Base-by-base conservation (phyloP, 306 rosid species). In the Lathyrus oleraceus region DNA sequence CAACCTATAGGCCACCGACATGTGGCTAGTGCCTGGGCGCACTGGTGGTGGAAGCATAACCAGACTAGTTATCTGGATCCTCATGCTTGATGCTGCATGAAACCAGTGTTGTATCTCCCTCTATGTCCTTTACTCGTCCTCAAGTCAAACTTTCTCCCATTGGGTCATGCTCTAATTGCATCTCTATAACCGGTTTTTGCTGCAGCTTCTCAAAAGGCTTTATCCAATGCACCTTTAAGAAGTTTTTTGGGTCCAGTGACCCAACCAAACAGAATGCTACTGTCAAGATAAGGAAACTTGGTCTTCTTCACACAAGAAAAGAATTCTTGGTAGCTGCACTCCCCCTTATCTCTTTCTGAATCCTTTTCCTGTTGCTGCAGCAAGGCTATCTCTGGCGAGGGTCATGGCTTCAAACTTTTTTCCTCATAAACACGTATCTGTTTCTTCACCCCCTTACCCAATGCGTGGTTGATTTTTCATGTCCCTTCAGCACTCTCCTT, bases 401-500 rank as follows among this genome's bases (percentile, higher is more conserved):
- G 35, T 19, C 3, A 10, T 13, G 16, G 25, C 49, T 61, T 28
- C 67, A 61, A 43, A 15, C 30, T 5, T 61, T 62, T 39, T 11
- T 2, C 49, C 32, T 38, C 67, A 39, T 15, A 5, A 12, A 38
- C 51, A 19, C 19, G 67, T 12, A 62, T 62, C 43, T 61, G 47
- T 17, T 59, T 61, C 65, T 62, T 62, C 32, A 19, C 27, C 49
- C 43, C 49, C 23, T 5, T 21, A 61, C 15, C 8, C 15, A 36
- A 16, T 32, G 13, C 8, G 48, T 19, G 51, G 6, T 13, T 20
- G 49, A 39, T 19, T 39, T 62, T 44, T 7, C 32, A 28, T 9
- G 48, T 19, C 44, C 51, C 51, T 62, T 62, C 48, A 39, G 32
- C 42, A 62, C 67, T 38, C 35, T 61, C 44, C 67, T 36, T 36